Evolutionary conservation across 805 yeast genomes (phyloP).

Genomic region (Isabelozyma gotoi): DNA sequence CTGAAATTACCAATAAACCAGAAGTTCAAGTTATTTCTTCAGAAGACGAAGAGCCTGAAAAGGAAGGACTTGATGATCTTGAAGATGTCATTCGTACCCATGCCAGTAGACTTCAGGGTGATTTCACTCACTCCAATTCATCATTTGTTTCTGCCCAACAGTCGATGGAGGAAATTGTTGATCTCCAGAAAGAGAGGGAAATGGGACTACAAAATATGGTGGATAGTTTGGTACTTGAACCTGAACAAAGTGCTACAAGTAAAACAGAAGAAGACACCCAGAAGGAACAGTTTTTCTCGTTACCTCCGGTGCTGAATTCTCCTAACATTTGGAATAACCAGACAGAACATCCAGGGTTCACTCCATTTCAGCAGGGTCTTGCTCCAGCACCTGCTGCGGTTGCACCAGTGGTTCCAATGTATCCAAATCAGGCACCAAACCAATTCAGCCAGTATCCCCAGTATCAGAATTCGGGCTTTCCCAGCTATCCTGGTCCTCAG

Average conservation of each 20-base stretch:
- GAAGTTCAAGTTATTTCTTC: constrained; percentile 2
- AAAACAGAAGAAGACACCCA: background rate
- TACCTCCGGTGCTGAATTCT: constrained; percentile 4
- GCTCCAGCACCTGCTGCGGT: background rate
- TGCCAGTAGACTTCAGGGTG: constrained; percentile 24
- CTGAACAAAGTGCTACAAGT: background rate
- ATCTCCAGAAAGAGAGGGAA: background rate
- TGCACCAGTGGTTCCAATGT: no score
- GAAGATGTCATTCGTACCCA: constrained; percentile 35
- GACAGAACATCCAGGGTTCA: background rate
- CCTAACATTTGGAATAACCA: background rate
- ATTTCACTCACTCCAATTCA: constrained; percentile 1
- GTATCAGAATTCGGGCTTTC: background rate
- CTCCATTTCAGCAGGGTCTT: background rate
- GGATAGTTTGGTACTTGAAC: constrained; percentile 13
- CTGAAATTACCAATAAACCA: constrained; percentile 5
- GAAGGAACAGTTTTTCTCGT: background rate
- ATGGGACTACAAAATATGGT: constrained; percentile 14
- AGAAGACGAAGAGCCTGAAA: background rate
- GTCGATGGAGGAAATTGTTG: background rate
- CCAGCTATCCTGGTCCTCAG: background rate
- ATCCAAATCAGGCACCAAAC: background rate
- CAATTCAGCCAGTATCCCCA: background rate
- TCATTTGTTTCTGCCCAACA: background rate
- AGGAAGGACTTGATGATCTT: constrained; percentile 29